A percentile compares a stretch with the other conserved stretches of the same genome.
Evolutionary conservation across 768 basidiomycete species (phyloP).

Genomic region (Hydnomerulius pinastri): DNA sequence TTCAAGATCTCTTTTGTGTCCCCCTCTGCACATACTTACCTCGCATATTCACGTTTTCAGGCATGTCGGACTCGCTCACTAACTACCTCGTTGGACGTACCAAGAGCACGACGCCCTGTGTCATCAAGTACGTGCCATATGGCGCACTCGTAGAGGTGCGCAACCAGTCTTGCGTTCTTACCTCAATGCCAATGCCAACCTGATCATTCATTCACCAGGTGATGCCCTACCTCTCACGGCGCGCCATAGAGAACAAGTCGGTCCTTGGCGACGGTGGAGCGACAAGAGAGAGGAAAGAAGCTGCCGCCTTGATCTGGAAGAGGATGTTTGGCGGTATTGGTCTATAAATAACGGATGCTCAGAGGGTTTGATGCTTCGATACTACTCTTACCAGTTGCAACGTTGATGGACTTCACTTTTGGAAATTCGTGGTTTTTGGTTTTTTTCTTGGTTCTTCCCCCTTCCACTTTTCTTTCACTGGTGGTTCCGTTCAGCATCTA

Average conservation of each 20-base stretch:
- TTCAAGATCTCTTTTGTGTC: too few species aligned
- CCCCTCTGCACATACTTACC: not conserved
- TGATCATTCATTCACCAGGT: slow-evolving; percentile 44
- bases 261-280: slow-evolving; percentile 77
- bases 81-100: slow-evolving; percentile 64
- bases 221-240: slow-evolving; percentile 86
- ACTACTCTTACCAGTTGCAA: too few species aligned
- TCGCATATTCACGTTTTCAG: slow-evolving; percentile 39
- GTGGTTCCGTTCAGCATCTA: too few species aligned
- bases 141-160: slow-evolving; percentile 66
- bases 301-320: slow-evolving; percentile 29
- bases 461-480: too few species aligned
- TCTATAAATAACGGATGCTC: too few species aligned
- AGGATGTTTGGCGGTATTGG: slow-evolving; percentile 33
- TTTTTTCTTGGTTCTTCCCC: too few species aligned
- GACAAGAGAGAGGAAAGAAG: slow-evolving; percentile 33
- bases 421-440: too few species aligned
- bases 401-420: too few species aligned
- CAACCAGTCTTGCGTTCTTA: slow-evolving; percentile 2
- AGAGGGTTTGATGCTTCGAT: too few species aligned
- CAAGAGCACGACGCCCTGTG: slow-evolving; percentile 57
- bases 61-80: slow-evolving; percentile 85
- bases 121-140: slow-evolving; percentile 85
- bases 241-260: slow-evolving; percentile 93
- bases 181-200: too few species aligned